Conservation (phyloP, 176 grass and related monocot genomes). For the Aegilops speltoides region DNA sequence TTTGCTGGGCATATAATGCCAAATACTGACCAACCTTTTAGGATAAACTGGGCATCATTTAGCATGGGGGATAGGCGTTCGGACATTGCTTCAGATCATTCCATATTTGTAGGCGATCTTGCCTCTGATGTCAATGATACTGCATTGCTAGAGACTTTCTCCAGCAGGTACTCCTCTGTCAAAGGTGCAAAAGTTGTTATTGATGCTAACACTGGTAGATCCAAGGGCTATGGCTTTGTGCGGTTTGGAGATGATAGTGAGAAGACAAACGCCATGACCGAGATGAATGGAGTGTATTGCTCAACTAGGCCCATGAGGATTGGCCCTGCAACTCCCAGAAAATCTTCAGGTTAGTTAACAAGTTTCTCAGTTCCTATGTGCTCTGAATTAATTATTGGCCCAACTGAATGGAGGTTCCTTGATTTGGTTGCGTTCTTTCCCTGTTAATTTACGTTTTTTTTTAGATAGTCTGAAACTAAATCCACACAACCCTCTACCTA, state of each 20-base stretch:
- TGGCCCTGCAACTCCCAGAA: constrained; percentile 90
- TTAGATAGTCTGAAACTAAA: not conserved
- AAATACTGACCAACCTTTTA: constrained; percentile 91
- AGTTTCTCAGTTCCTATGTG: constrained; percentile 24
- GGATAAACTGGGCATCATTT: constrained; percentile 98
- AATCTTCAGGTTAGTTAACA: constrained; percentile 72
- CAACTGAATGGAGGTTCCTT: not conserved
- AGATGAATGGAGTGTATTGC: constrained; percentile 97
- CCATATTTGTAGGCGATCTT: constrained; percentile 98
- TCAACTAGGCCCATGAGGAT: constrained; percentile 94
- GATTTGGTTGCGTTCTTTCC: not conserved
- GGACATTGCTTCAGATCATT: constrained; percentile 78
- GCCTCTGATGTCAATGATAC: constrained; percentile 92
- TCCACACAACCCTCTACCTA: not conserved
- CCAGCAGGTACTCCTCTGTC: constrained; percentile 87
- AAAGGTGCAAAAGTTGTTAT: constrained; percentile 98
- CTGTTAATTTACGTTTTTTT: not conserved
- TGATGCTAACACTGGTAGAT: constrained; percentile 95
- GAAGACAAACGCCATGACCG: constrained; percentile 82
- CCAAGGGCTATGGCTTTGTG: constrained; percentile 97
- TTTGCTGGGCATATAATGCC: constrained; percentile 95
- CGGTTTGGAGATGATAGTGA: constrained; percentile 91
- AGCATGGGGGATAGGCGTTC: constrained; percentile 91
- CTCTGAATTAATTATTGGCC: not conserved
- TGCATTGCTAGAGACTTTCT: constrained; percentile 72